Percentiles rank a stretch among this genome's conserved stretches.
Conservation (phyloP, 176 grass and related monocot genomes). For the Panicum miliaceum region DNA sequence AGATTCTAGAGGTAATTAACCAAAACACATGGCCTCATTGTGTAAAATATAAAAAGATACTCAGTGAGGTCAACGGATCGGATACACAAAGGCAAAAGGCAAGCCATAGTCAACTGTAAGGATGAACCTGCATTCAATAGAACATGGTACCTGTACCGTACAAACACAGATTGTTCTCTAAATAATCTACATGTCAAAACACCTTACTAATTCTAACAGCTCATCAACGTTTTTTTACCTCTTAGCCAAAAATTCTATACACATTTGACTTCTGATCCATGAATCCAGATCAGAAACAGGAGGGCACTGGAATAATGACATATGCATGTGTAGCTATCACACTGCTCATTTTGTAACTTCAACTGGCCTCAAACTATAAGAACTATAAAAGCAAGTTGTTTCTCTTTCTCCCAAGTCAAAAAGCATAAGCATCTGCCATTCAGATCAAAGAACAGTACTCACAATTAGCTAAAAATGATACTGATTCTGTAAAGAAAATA, state of each 20-base stretch:
- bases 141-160: slow-evolving; percentile 38
- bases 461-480: neutral
- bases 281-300: slow-evolving; percentile 35
- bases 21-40: slow-evolving; percentile 19
- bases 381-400: slow-evolving; percentile 26
- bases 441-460: slow-evolving; percentile 4
- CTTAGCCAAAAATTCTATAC: slow-evolving; percentile 7
- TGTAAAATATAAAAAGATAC: slow-evolving; percentile 31
- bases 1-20: slow-evolving; percentile 6
- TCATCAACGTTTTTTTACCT: slow-evolving; percentile 35
- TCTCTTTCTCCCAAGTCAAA: slow-evolving; percentile 38
- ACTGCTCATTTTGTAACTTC: slow-evolving; percentile 14
- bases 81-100: slow-evolving; percentile 17
- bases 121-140: slow-evolving; percentile 33
- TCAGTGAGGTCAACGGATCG: neutral
- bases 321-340: slow-evolving; percentile 22
- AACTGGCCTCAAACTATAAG: slow-evolving; percentile 21
- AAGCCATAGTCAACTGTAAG: slow-evolving; percentile 36
- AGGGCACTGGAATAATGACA: slow-evolving; percentile 5
- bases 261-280: slow-evolving; percentile 45
- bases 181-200: slow-evolving; percentile 10
- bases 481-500: neutral
- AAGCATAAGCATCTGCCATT: slow-evolving; percentile 1
- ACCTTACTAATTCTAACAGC: slow-evolving; percentile 22
- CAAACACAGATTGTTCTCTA: slow-evolving; percentile 5